Evolutionary conservation across 1,284 basidiomycete genomes (phyloP).

Genomic region (Anthracocystis panici-leucophaei): DNA sequence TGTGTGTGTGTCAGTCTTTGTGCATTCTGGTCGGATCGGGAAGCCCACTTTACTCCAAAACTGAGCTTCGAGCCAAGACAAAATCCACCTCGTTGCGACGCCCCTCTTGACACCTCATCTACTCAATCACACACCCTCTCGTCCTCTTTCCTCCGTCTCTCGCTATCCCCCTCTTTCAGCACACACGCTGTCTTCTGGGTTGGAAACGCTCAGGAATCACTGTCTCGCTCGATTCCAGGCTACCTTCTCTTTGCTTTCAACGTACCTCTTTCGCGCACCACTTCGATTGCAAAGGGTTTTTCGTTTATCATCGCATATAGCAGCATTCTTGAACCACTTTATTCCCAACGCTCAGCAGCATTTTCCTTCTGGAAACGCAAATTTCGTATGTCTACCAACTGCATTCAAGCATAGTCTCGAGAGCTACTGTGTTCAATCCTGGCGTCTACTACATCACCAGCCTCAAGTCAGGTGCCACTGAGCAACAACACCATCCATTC

Average conservation of each 20-base stretch:
- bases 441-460: not conserved
- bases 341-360: not conserved
- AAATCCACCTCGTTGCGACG: not conserved
- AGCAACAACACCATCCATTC: not conserved
- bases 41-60: not conserved
- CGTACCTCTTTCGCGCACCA: not conserved
- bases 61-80: constrained; percentile 3
- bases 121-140: not conserved
- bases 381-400: not conserved
- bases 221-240: not conserved
- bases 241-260: not conserved
- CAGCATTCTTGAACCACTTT: not conserved
- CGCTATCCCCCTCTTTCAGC: not conserved
- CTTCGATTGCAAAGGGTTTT: not conserved
- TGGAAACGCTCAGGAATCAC: not conserved
- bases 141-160: not conserved
- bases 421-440: not conserved
- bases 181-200: not conserved
- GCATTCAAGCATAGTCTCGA: constrained; percentile 11
- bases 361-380: not conserved
- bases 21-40: constrained; percentile 6
- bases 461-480: not conserved
- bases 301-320: not conserved
- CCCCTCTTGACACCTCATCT: constrained; percentile 4
- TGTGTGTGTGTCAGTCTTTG: not conserved